Base-by-base conservation (phyloP, 2,329 filamentous ascomycete species). In the Arthrobotrys entomopaga region DNA sequence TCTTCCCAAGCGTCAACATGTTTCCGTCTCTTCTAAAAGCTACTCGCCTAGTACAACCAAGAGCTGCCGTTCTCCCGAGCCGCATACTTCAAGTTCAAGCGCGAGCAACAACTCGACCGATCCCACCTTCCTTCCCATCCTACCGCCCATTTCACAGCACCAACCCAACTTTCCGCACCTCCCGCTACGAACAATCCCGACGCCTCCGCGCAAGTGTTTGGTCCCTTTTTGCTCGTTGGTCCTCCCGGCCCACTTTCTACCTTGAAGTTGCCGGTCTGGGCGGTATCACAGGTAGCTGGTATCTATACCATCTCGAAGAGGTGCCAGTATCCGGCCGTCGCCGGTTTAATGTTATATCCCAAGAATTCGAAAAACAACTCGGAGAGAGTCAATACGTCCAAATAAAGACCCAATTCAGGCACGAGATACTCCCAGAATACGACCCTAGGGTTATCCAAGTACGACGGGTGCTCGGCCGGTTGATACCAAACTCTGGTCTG, bases 301-400 rank as follows among this genome's bases (percentile, higher is more conserved):
- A 92, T 82, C 83, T 88, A 65, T 84, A 82, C 79, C 89, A 93
- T 80, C 83, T 91, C 49, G 89, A 94, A 80, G 86, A 86, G 40
- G 90, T 93, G 11, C 90, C 91, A 1, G 85, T 92, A 6, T 90
- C 88, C 5, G 89, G 90, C 0, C 86, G 91, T 2, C 84, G 84
- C 77, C 86, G 91, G 26, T 94, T 94, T 85, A 94, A 93, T 81
- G 87, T 88, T 79, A 86, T 88, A 75, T 83, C 83, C 40, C 83
- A 87, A 7, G 83, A 84, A 19, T 81, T 84, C 4, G 88, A 91
- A 58, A 84, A 86, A 60, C 80, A 82, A 63, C 82, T 87, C 38
- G 85, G 84, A n/a, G 80, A 84, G 60, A 80, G 84, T 65, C 83
- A 88, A 79, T 87, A 89, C 78, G 81, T 85, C 75, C 82, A 85